phyloP scores from a whole-genome alignment of 352 stramenopile genomes.

The Thalassiosira hispida region DNA sequence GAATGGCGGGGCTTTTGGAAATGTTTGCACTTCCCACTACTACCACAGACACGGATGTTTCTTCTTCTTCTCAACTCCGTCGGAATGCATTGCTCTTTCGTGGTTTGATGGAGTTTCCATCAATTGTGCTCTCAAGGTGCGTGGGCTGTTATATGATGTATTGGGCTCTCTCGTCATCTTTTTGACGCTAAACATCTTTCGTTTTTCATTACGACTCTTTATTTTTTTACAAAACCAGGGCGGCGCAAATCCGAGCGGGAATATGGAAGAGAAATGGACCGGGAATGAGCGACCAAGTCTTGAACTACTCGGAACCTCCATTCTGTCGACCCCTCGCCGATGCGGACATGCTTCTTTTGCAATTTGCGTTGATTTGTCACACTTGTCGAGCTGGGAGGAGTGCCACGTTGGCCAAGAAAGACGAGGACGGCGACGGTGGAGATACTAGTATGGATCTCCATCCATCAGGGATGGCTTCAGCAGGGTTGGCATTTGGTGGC shows the following conservation, averaged over 20 bases:
- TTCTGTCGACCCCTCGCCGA: conserved; percentile 84
- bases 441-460: conserved; percentile 15
- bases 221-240: conserved; percentile 6
- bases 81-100: conserved; percentile 59
- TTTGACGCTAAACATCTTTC: conserved; percentile 10
- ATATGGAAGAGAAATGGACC: conserved; percentile 87
- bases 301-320: conserved; percentile 81
- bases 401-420: neutral
- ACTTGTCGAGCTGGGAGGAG: neutral
- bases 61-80: conserved; percentile 19
- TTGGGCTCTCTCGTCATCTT: neutral
- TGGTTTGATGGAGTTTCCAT: conserved; percentile 82
- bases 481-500: conserved; percentile 45
- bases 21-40: conserved; percentile 33
- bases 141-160: conserved; percentile 60
- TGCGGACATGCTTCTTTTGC: conserved; percentile 76
- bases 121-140: conserved; percentile 74
- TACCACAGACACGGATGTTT: conserved; percentile 24
- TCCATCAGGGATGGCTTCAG: conserved; percentile 17
- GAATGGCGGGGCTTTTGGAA: conserved; percentile 56
- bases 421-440: conserved; percentile 22
- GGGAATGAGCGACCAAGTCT: conserved; percentile 85
- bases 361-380: conserved; percentile 78
- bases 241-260: conserved; percentile 82
- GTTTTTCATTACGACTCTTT: neutral